A percentile compares a stretch with the other conserved stretches of the same genome.
phyloP scores from a whole-genome alignment of 2,329 filamentous ascomycete species.

The Fusarium albidum region DNA sequence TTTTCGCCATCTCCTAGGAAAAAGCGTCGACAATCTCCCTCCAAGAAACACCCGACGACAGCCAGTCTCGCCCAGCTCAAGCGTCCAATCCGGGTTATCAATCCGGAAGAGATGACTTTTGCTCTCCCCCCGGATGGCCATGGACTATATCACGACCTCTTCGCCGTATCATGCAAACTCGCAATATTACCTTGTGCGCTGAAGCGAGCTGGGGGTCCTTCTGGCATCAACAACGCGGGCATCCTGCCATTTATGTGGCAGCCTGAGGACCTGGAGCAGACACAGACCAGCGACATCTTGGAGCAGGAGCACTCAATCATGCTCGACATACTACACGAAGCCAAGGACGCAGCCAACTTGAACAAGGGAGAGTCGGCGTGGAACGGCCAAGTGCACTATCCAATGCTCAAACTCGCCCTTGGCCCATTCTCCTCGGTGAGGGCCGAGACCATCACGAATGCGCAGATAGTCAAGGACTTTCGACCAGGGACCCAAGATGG shows the following conservation, averaged over 20 bases:
- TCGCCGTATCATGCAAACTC: background rate
- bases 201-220: background rate
- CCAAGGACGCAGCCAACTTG: background rate
- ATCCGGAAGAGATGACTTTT: background rate
- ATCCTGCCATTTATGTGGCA: constrained; percentile 1
- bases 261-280: background rate
- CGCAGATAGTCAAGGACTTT: constrained; percentile 6
- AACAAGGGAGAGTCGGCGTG: constrained; percentile 6
- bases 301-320: background rate
- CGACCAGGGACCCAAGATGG: background rate
- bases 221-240: background rate
- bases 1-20: background rate
- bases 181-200: background rate
- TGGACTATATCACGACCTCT: background rate
- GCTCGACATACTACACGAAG: background rate
- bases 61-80: background rate
- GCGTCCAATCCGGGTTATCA: background rate
- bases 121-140: background rate
- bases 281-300: background rate
- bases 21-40: background rate
- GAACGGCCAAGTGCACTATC: constrained; percentile 4
- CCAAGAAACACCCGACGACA: background rate
- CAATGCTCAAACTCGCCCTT: constrained; percentile 6
- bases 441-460: constrained; percentile 5
- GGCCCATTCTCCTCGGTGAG: background rate